phyloP scores from a whole-genome alignment of 371 early-diverging fungal genomes.

The Basidiobolus meristosporus region DNA sequence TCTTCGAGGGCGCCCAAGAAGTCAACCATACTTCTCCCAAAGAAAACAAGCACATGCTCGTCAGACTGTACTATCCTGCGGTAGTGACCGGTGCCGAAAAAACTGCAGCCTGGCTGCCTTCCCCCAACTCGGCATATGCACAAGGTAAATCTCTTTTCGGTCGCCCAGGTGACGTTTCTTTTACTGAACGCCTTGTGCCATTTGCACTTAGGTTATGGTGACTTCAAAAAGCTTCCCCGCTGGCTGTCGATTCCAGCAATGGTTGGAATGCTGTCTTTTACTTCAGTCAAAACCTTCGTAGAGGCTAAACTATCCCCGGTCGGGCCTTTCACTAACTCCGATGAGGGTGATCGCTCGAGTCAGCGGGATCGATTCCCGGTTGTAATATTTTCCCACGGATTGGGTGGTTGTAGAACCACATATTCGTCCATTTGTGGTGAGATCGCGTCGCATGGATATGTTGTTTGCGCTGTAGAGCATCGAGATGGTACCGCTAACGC shows the following conservation, averaged over 20 bases:
- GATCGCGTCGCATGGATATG: slow-evolving; percentile 22
- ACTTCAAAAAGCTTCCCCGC: neutral
- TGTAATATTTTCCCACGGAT: slow-evolving; percentile 16
- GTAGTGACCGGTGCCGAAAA: slow-evolving; percentile 1
- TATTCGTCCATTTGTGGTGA: slow-evolving; percentile 22
- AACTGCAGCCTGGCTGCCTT: slow-evolving; percentile 5
- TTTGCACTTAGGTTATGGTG: neutral
- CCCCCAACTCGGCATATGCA: neutral
- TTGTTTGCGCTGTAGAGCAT: slow-evolving; percentile 30
- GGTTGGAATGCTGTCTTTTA: neutral
- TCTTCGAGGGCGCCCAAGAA: too few species aligned
- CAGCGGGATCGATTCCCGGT: slow-evolving; percentile 10
- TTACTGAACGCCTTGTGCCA: neutral
- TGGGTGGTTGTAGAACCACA: slow-evolving; percentile 19
- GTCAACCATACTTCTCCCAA: too few species aligned
- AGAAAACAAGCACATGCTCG: neutral
- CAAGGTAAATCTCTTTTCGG: neutral
- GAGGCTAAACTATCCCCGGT: slow-evolving; percentile 3
- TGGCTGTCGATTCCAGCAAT: neutral
- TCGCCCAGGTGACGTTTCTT: neutral
- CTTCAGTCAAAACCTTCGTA: slow-evolving; percentile 4
- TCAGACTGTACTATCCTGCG: slow-evolving; percentile 8
- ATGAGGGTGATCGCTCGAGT: neutral
- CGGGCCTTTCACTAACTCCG: neutral
- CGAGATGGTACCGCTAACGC: slow-evolving; percentile 20